These are phyloP conservation scores for Hymenoscyphus occultus DNA, from an alignment of 2,329 filamentous ascomycete species.

Conservation along the genomic window DNA sequence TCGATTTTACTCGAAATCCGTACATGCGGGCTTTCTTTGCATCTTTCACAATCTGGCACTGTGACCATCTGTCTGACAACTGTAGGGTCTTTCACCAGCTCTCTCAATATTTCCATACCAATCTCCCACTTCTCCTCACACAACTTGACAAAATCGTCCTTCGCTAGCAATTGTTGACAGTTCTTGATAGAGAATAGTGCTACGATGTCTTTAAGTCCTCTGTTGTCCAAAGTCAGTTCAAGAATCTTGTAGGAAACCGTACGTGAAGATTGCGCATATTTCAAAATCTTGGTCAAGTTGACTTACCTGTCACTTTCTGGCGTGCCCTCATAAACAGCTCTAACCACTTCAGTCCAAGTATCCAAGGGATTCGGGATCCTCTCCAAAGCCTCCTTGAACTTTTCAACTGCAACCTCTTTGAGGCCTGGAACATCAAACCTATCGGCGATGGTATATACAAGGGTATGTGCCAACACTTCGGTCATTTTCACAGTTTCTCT, in stretches of 20 bases:
- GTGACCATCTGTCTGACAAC: not conserved
- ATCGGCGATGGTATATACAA: not conserved
- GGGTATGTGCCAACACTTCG: not conserved
- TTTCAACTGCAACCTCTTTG: not conserved
- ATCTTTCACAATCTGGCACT: not conserved
- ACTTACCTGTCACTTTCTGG: conserved; percentile 2
- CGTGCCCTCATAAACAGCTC: conserved; percentile 1
- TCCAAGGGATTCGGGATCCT: not conserved
- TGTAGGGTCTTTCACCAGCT: not conserved
- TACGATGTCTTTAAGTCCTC: not conserved
- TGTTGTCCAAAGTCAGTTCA: too few species aligned
- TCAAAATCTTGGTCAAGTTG: not conserved
- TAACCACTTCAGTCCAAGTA: not conserved
- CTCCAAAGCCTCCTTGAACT: not conserved
- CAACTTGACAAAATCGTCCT: not conserved
- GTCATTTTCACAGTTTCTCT: too few species aligned
- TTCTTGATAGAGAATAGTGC: not conserved
- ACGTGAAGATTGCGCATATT: too few species aligned
- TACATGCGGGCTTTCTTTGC: not conserved
- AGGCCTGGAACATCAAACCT: not conserved
- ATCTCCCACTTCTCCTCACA: not conserved
- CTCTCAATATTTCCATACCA: not conserved
- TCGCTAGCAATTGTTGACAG: not conserved
- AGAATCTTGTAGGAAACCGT: too few species aligned
- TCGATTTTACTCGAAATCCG: not conserved